Conservation (phyloP, 2,329 filamentous ascomycete species). For the Colletotrichum horii region DNA sequence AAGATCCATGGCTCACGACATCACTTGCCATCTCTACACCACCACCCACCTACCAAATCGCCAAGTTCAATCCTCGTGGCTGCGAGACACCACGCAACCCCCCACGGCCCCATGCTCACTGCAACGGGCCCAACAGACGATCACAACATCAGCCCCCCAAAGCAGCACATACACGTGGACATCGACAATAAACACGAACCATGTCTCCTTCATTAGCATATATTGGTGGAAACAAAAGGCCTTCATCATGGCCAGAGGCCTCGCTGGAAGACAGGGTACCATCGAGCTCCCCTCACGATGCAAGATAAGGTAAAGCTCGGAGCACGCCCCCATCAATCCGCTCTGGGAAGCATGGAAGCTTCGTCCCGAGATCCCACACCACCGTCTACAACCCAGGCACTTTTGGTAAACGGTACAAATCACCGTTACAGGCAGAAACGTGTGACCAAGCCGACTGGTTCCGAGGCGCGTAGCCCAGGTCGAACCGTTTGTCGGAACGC, state of each 20-base stretch:
- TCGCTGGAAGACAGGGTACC: background rate
- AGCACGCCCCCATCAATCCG: background rate
- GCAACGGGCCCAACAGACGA: background rate
- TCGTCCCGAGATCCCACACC: conserved; percentile 12
- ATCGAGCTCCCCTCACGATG: conserved; percentile 1
- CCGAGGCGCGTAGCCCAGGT: background rate
- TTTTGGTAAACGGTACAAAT: background rate
- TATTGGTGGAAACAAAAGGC: conserved; percentile 4
- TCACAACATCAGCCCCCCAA: background rate
- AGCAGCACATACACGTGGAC: background rate
- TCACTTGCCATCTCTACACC: background rate
- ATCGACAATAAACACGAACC: background rate
- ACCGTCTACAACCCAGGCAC: background rate
- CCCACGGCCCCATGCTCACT: background rate
- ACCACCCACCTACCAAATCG: background rate
- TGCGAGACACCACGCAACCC: background rate
- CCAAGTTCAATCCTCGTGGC: background rate
- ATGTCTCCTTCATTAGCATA: background rate
- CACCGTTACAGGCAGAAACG: background rate
- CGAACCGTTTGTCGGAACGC: background rate
- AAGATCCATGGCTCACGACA: background rate
- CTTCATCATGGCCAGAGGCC: background rate
- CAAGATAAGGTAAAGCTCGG: conserved; percentile 13
- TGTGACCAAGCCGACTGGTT: background rate
- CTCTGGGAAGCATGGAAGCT: conserved; percentile 17